A percentile compares a stretch with the other conserved stretches of the same genome.
These are phyloP conservation scores for Vishniacozyma victoriae DNA, from an alignment of 768 basidiomycete species.

Conservation along the genomic window DNA sequence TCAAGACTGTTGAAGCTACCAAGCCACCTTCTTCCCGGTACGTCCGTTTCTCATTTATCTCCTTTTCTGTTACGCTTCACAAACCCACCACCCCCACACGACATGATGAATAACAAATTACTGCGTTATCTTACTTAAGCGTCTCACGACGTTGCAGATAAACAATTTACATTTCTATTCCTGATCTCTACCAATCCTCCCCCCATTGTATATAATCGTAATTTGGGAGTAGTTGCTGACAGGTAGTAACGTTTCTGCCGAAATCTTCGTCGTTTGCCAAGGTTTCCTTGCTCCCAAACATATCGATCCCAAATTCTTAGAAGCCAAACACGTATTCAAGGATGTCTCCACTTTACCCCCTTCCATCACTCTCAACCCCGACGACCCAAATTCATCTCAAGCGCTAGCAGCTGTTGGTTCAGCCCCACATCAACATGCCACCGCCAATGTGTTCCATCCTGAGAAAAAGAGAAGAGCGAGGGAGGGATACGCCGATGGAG, in stretches of 20 bases:
- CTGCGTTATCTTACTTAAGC: no score
- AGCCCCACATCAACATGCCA: slow-evolving; percentile 62
- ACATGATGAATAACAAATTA: no score
- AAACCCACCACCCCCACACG: no score
- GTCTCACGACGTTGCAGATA: no score
- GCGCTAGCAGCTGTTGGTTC: slow-evolving; percentile 41
- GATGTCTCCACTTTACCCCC: slow-evolving; percentile 51
- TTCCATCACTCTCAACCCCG: slow-evolving; percentile 26
- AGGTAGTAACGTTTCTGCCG: slow-evolving; percentile 89
- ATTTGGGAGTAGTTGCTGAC: no score
- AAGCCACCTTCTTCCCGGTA: slow-evolving; percentile 96
- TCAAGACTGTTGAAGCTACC: slow-evolving; percentile 93
- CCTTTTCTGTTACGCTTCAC: no score
- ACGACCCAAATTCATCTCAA: slow-evolving; percentile 14
- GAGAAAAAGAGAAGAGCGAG: slow-evolving; percentile 90
- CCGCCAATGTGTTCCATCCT: slow-evolving; percentile 83
- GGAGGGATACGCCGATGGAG: slow-evolving; percentile 91
- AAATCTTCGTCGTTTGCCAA: slow-evolving; percentile 97
- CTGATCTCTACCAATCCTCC: no score
- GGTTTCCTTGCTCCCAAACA: slow-evolving; percentile 89
- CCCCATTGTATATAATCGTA: no score
- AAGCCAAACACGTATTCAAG: slow-evolving; percentile 96
- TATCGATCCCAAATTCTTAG: slow-evolving; percentile 96
- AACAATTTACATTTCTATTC: neutral
- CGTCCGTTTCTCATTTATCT: slow-evolving; percentile 28